A percentile compares a stretch with the other conserved stretches of the same genome.
Conservation (phyloP, 2,329 filamentous ascomycete genomes). For the Zasmidium cellare region DNA sequence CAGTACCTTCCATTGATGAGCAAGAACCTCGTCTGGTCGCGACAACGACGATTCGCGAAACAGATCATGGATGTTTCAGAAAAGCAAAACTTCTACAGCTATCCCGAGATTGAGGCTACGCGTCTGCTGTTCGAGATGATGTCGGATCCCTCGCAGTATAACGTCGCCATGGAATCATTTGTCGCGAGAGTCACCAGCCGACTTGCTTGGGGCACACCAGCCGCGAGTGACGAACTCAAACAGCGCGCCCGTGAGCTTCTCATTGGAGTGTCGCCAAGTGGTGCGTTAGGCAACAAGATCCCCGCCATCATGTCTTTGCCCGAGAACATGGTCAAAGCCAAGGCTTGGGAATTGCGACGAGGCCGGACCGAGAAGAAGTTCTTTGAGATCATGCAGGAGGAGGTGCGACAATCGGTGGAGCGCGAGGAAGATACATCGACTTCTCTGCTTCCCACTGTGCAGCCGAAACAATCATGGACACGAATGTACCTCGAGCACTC, state of each 20-base stretch:
- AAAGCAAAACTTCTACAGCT: constrained; percentile 42
- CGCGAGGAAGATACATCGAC: background rate
- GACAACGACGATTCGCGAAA: constrained; percentile 47
- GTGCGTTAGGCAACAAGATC: constrained; percentile 47
- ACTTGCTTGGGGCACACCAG: constrained; percentile 47
- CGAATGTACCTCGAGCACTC: constrained; percentile 43
- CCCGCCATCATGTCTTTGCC: constrained; percentile 48
- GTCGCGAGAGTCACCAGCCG: constrained; percentile 49
- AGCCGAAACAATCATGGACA: constrained; percentile 41
- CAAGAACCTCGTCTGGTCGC: constrained; percentile 45
- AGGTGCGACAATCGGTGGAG: constrained; percentile 39
- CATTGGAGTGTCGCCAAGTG: constrained; percentile 47
- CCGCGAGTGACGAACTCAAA: constrained; percentile 48
- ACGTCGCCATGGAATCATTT: constrained; percentile 46
- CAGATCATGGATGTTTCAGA: constrained; percentile 48
- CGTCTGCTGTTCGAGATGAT: constrained; percentile 48
- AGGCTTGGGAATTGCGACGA: constrained; percentile 47
- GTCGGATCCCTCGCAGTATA: constrained; percentile 44
- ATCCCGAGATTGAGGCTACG: constrained; percentile 47
- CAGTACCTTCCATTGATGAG: constrained; percentile 48
- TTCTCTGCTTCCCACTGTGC: background rate
- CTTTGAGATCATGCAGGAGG: constrained; percentile 46
- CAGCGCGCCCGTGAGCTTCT: constrained; percentile 48
- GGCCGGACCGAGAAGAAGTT: constrained; percentile 45
- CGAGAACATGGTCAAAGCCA: constrained; percentile 43